A percentile compares a stretch with the other conserved stretches of the same genome.
phyloP scores from a whole-genome alignment of 495 filamentous ascomycete genomes.

The Durotheca rogersii region DNA sequence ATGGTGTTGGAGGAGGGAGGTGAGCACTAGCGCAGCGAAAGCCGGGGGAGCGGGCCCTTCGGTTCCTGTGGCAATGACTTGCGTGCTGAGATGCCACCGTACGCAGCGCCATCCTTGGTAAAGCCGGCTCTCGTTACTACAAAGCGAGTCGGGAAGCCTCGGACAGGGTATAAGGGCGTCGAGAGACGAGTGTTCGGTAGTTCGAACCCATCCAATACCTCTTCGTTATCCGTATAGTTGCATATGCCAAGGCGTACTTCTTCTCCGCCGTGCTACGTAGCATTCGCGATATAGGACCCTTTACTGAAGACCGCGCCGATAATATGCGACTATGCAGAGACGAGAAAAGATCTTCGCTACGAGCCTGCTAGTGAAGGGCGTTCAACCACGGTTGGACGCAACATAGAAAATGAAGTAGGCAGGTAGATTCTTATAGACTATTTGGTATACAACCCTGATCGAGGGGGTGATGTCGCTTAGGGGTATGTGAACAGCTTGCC shows the following conservation, averaged over 20 bases:
- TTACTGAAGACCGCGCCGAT: too few species aligned
- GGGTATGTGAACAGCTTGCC: too few species aligned
- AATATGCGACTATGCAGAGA: too few species aligned
- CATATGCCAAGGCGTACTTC: constrained; percentile 24
- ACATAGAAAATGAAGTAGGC: too few species aligned
- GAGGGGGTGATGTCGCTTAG: too few species aligned
- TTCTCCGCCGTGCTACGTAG: constrained; percentile 6
- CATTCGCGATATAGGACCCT: not conserved
- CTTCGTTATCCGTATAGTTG: constrained; percentile 12
- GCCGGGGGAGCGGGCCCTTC: constrained; percentile 1
- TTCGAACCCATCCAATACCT: not conserved
- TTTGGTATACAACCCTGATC: too few species aligned
- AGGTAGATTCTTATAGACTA: too few species aligned
- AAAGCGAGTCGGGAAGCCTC: too few species aligned
- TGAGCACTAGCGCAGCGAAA: constrained; percentile 11
- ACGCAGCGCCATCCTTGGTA: not conserved
- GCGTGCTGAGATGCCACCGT: too few species aligned
- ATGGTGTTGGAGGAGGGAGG: too few species aligned
- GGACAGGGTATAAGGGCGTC: constrained; percentile 3
- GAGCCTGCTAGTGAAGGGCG: not conserved
- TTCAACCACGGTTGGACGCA: too few species aligned
- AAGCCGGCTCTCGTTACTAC: too few species aligned
- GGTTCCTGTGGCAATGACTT: constrained; percentile 7
- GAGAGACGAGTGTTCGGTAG: not conserved
- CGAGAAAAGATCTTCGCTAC: not conserved